Evolutionary conservation across 2,329 filamentous ascomycete species (phyloP).

Genomic region (Colletotrichum zoysiae): DNA sequence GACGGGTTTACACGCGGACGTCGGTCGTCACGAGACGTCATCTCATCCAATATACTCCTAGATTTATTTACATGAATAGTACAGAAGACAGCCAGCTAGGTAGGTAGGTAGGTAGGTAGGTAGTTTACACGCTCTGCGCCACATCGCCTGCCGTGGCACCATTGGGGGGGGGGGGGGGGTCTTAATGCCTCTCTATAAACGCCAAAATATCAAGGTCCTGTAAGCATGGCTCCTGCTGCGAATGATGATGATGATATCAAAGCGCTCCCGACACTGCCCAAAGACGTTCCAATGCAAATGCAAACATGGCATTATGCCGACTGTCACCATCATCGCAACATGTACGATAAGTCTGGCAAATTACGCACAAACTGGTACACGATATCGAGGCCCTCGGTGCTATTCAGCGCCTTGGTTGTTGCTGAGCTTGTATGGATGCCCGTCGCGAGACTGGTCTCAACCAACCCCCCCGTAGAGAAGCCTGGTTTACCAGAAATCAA

Average conservation of each 20-base stretch:
- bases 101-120: not conserved
- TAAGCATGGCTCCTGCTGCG: not conserved
- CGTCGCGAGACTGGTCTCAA: conserved; percentile 24
- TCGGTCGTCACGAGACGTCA: not conserved
- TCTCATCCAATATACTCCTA: not conserved
- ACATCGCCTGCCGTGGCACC: not conserved
- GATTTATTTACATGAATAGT: not conserved
- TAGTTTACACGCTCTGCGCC: not conserved
- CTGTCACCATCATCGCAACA: conserved; percentile 52
- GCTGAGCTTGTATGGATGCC: conserved; percentile 13
- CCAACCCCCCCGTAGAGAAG: conserved; percentile 19
- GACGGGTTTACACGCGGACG: conserved; percentile 3
- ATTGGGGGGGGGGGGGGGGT: not conserved
- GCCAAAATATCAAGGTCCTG: conserved; percentile 25
- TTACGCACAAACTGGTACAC: conserved; percentile 52
- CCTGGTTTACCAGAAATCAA: conserved; percentile 21
- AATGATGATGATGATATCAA: conserved; percentile 9
- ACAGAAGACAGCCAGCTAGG: not conserved
- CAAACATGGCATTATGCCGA: not conserved
- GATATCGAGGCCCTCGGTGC: conserved; percentile 49
- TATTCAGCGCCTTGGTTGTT: conserved; percentile 16
- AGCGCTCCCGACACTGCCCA: not conserved
- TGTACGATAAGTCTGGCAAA: conserved; percentile 61
- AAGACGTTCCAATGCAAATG: not conserved
- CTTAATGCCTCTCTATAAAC: conserved; percentile 23